Base-by-base conservation (phyloP, 768 basidiomycete genomes). In the Serpula lacrymans region DNA sequence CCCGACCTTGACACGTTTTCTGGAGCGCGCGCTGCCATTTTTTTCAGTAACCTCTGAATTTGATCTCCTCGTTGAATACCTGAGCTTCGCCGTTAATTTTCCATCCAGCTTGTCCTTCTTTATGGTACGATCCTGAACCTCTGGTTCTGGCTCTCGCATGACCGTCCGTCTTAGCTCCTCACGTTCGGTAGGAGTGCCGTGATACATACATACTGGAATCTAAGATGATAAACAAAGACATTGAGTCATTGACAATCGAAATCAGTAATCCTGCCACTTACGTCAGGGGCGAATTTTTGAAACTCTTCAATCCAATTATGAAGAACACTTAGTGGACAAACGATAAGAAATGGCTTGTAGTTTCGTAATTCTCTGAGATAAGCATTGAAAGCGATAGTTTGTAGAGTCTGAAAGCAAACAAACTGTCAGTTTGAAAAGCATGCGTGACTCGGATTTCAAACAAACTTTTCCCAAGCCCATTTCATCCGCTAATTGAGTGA, bases 391-490 rank as follows among this genome's bases (percentile, higher is more conserved):
- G 94, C 80, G 31, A 99, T 99, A 0, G 83, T 88, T 72, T 99
- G 96, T 0, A 98, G 72, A 0, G 96, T 99, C 88, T 96, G 44
- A 43, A 43, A 12, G 5, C 20, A 27, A 29, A 28, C 1, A 8
- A 17, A 41, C 10, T 21, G 28, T 54, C 23, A 53, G 50, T 30
- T 10, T 10, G 10, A 3, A 21, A 5, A 41, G 49, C 60, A 24
- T 46, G n/a, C n/a, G n/a, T n/a, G n/a, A n/a, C n/a, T n/a, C n/a
- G n/a, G n/a, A n/a, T n/a, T n/a, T n/a, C n/a, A n/a, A n/a, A n/a
- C n/a, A n/a, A n/a, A 82, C 84, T 73, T 87, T 91, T 37, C 92
- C 92, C 1, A 95, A 67, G 14, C 92, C 93, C 93, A 96, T 96
- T 59, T 96, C 93, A 52, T 96, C 93, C 20, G 93, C 93, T 82